Percentiles rank a stretch among this genome's conserved stretches.
Evolutionary conservation across 352 stramenopile species (phyloP).

Genomic region (Phytophthora tentaculata): DNA sequence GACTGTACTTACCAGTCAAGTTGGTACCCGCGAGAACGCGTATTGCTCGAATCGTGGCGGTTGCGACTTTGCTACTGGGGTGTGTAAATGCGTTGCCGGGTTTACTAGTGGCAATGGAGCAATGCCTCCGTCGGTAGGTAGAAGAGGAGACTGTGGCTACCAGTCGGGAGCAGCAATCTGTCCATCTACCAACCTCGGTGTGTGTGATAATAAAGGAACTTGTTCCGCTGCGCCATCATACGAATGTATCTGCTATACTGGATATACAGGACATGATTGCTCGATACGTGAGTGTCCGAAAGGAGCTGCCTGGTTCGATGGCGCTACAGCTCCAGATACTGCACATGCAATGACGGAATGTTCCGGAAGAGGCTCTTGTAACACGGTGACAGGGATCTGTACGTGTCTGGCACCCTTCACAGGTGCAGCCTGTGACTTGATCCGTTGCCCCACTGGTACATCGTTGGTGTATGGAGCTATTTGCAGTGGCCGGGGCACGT

Average conservation of each 20-base stretch:
- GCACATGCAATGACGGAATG: constrained; percentile 57
- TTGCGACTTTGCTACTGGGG: constrained; percentile 63
- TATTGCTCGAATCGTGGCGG: constrained; percentile 89
- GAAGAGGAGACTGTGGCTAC: constrained; percentile 58
- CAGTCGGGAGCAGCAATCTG: constrained; percentile 36
- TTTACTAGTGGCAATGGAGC: constrained; percentile 71
- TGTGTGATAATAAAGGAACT: constrained; percentile 53
- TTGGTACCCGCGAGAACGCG: constrained; percentile 57
- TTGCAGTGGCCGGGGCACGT: constrained; percentile 79
- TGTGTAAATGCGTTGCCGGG: constrained; percentile 72
- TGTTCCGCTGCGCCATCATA: constrained; percentile 56
- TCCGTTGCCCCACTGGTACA: constrained; percentile 49
- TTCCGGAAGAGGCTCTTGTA: constrained; percentile 67
- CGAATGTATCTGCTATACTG: constrained; percentile 65
- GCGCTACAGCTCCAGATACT: constrained; percentile 51
- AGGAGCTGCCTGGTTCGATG: constrained; percentile 76
- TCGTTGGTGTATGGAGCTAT: constrained; percentile 14
- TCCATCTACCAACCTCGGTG: constrained; percentile 38
- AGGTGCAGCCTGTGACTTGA: constrained; percentile 74
- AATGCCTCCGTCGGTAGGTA: constrained; percentile 29
- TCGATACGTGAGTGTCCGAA: constrained; percentile 54
- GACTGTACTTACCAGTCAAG: constrained; percentile 11
- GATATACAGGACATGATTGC: constrained; percentile 68
- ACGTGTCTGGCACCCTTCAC: constrained; percentile 75
- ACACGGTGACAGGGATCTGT: constrained; percentile 60